Evolutionary conservation across 768 basidiomycete species (phyloP), one percentile per base, ranked within the genome.

Genomic region (Termitomyces sp.): DNA sequence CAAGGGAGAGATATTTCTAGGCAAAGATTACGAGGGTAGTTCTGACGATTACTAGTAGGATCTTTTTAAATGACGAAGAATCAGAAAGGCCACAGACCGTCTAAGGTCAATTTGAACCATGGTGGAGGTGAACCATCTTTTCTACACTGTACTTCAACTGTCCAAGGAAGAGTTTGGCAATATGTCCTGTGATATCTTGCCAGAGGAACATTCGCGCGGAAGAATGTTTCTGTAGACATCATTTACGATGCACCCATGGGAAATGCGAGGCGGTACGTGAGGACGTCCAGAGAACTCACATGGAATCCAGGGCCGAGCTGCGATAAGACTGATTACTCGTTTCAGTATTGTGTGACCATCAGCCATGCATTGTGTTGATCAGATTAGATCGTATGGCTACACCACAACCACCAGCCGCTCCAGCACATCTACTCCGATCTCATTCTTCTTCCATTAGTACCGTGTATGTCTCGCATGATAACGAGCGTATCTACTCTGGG

Each of bases 401-500:
- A 42, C 64, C 66, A 51, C 68, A 67, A 40, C 68, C 71, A 52
- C 71, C 82, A 21, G 79, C 86, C 8, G 70, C 80, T 4, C 95
- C 94, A 0, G 73, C 80, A 4, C 90, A 94, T 62, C 73, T 91
- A 21, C 73, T 97, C 28, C 86, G 95, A 11, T 74, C 80, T 2
- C 95, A 98, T 66, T 73, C 78, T 0, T 73, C 82, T 4, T 79
- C 86, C 15, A 70, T 96, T 52, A 81, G 73, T 53, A 72, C 81
- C 0, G 54, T 95, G 37, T 75, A 71, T 44, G 73, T 93, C 64
- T 91, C 92, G 1, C 61, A 73, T 3, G 83, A 89, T 66, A 91
- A 93, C 65, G 82, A 89, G 60, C 75, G 90, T 17, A 72, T 98
- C 5, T 95, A 93, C 71, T 91, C 95, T 7, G 94, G 88, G 3